A percentile compares a stretch with the other conserved stretches of the same genome.
phyloP scores from a whole-genome alignment of 2,329 filamentous ascomycete species.

The Clonostachys solani region DNA sequence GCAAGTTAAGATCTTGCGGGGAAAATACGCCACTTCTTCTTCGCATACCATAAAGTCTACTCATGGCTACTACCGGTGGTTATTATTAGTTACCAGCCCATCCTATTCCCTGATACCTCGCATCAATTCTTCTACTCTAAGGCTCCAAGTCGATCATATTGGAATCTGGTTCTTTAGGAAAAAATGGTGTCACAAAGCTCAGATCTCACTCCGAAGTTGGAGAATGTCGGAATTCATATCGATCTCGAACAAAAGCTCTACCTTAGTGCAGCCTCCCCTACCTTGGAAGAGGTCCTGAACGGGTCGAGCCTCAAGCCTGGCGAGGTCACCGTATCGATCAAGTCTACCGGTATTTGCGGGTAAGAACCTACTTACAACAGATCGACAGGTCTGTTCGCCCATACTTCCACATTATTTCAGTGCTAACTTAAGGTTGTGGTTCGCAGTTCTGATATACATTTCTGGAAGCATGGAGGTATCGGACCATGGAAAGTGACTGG shows the following conservation, averaged over 20 bases:
- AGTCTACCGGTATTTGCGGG: not conserved
- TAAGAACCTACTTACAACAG: not conserved
- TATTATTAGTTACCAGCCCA: too few relatives aligned
- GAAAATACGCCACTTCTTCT: too few relatives aligned
- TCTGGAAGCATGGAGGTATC: slow-evolving; percentile 63
- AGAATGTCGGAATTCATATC: not conserved
- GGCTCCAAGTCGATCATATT: too few relatives aligned
- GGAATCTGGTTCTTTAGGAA: not conserved
- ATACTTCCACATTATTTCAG: too few relatives aligned
- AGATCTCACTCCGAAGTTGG: not conserved
- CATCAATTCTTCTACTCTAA: too few relatives aligned
- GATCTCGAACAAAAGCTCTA: not conserved
- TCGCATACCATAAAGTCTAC: too few relatives aligned
- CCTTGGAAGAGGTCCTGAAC: not conserved
- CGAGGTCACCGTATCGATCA: not conserved
- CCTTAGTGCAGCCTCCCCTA: not conserved
- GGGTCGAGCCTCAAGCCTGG: not conserved
- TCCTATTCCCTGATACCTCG: too few relatives aligned
- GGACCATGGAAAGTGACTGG: slow-evolving; percentile 57
- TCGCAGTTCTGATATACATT: slow-evolving; percentile 54
- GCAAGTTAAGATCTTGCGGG: too few relatives aligned
- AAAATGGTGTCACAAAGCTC: not conserved
- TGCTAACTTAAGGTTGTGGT: too few relatives aligned
- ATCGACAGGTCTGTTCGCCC: too few relatives aligned
- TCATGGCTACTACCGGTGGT: too few relatives aligned